Base-by-base conservation (phyloP, 208 protist species). In the Wallacemonas rigidus region DNA sequence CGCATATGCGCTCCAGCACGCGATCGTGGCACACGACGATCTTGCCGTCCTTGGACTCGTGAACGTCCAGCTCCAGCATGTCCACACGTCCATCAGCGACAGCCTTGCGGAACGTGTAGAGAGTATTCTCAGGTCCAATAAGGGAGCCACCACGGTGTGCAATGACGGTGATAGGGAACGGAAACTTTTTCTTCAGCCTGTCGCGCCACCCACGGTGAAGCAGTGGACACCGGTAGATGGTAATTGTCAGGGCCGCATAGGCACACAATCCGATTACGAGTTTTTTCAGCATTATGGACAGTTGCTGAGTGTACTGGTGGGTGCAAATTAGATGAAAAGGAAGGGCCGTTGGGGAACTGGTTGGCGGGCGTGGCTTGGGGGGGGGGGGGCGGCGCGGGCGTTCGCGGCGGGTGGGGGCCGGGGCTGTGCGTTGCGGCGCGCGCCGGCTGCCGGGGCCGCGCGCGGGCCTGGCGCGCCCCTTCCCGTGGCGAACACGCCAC, bases 61-160 rank as follows among this genome's bases (percentile, higher is more conserved):
- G 75, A 14, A 95, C 88, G 64, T 93, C 91, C 14, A 95, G 71
- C 74, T 95, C 86, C 14, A 95, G 70, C 79, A 93, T 92, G 67
- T 95, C 82, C 2, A 76, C 77, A 9, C 50, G 40, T 14, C 75
- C 76, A 9, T 85, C 81, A 11, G 50, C 26, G 7, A 93, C 51
- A 17, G 81, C 82, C 3, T 76, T 74, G 35, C 63, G 71, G 60
- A 95, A 95, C 4, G 91, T 83, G 75, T 78, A 94, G 14, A 92
- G 78, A 2, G 91, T 94, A 80, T 95, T 95, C 62, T 95, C 88
- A 8, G 91, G 91, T 9, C 84, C 88, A 2, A 90, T 67, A 12
- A 93, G 60, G 11, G 81, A 85, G 36, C 91, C 91, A 54, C 91
- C 91, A 8, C 91, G 77, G 61, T 95, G 90, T 8, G 86, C 87